Conservation (phyloP, 495 filamentous ascomycete genomes). For the Hyaloscypha variabilis region DNA sequence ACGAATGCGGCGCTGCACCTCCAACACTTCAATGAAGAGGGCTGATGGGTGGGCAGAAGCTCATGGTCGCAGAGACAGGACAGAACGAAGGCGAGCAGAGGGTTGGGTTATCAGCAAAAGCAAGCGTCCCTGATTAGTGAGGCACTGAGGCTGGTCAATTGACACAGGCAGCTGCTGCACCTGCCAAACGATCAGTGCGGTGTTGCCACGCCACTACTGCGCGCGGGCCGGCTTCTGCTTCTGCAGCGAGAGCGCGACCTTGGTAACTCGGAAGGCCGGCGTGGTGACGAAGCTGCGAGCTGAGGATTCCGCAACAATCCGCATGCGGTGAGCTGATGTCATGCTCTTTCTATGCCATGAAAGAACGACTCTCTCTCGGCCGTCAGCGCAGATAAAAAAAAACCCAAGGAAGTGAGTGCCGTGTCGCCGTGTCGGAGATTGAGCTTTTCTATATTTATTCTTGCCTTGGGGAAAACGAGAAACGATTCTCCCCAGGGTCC, state of each 20-base stretch:
- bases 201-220: neutral
- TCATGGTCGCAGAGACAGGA: neutral
- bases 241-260: neutral
- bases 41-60: neutral
- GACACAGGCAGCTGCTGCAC: neutral
- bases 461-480: neutral
- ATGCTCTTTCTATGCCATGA: neutral
- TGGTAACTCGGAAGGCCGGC: neutral
- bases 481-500: neutral
- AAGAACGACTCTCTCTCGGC: neutral
- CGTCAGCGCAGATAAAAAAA: neutral
- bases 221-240: neutral
- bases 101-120: neutral
- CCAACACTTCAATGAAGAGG: conserved; percentile 4
- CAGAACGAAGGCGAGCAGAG: neutral
- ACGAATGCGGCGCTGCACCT: neutral
- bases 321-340: neutral
- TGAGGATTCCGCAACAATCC: neutral
- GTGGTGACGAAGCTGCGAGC: neutral
- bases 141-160: neutral
- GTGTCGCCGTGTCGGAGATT: neutral
- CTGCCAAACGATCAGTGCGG: neutral
- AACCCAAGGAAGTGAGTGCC: neutral
- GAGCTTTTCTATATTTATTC: neutral
- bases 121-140: neutral